phyloP scores from a whole-genome alignment of 768 basidiomycete genomes.

The Dendrothele bispora region DNA sequence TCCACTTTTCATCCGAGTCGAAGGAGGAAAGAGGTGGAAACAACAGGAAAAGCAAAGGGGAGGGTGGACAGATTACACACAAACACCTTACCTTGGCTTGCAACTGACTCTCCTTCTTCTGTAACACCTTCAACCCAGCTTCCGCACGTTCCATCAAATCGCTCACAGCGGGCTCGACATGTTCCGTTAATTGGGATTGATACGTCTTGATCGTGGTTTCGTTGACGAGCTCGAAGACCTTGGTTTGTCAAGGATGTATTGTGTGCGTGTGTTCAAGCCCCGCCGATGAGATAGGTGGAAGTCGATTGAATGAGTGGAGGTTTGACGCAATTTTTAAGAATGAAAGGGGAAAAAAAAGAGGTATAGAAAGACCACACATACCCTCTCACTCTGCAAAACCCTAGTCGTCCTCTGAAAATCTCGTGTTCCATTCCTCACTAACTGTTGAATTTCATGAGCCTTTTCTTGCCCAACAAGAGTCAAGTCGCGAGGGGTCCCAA shows the following conservation, averaged over 20 bases:
- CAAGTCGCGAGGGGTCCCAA: too few species aligned
- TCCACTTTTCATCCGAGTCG: too few species aligned
- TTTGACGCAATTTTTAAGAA: too few species aligned
- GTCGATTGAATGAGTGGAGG: too few species aligned
- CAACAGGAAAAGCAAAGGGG: conserved; percentile 1
- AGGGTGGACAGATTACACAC: background rate
- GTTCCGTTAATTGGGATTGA: conserved; percentile 73
- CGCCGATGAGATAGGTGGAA: too few species aligned
- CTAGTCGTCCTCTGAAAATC: conserved; percentile 73
- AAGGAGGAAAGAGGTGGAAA: too few species aligned
- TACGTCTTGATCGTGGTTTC: conserved; percentile 73
- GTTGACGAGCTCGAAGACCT: conserved; percentile 77
- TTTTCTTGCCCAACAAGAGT: conserved; percentile 24
- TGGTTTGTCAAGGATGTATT: background rate
- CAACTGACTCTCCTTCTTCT: conserved; percentile 61
- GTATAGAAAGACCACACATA: conserved; percentile 26
- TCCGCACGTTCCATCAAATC: conserved; percentile 74
- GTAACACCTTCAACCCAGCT: conserved; percentile 59
- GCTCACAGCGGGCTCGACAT: conserved; percentile 78
- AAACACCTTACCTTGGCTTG: conserved; percentile 56
- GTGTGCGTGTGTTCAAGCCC: background rate
- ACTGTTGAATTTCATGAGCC: conserved; percentile 68
- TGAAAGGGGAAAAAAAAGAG: background rate
- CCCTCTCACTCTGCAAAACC: conserved; percentile 67
- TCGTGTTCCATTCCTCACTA: conserved; percentile 66